Conservation (phyloP, 352 stramenopile genomes). For the Thalassiosira livingstoniorum region DNA sequence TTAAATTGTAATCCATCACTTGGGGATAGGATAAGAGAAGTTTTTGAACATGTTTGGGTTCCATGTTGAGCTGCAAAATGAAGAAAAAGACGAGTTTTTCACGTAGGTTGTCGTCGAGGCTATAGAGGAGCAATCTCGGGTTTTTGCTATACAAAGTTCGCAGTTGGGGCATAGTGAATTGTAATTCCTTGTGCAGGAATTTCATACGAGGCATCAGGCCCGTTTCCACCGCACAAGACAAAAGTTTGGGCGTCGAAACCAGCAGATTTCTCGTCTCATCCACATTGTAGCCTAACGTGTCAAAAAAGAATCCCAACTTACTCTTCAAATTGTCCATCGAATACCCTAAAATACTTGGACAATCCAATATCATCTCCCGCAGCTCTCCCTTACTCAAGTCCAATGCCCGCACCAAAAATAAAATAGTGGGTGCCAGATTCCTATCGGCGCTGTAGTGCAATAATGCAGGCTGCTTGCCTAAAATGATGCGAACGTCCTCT, state of each 20-base stretch:
- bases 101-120: slow-evolving; percentile 73
- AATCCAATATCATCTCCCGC: slow-evolving; percentile 60
- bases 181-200: slow-evolving; percentile 73
- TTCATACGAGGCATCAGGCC: slow-evolving; percentile 65
- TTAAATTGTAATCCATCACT: slow-evolving; percentile 80
- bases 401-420: slow-evolving; percentile 69
- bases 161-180: slow-evolving; percentile 65
- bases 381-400: slow-evolving; percentile 71
- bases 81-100: slow-evolving; percentile 82
- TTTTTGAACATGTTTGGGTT: slow-evolving; percentile 64
- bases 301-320: slow-evolving; percentile 76
- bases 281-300: slow-evolving; percentile 64
- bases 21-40: slow-evolving; percentile 72
- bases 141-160: slow-evolving; percentile 66
- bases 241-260: slow-evolving; percentile 66
- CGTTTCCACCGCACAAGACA: slow-evolving; percentile 58
- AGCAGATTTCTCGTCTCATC: slow-evolving; percentile 65
- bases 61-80: slow-evolving; percentile 74
- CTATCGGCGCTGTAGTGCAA: slow-evolving; percentile 69
- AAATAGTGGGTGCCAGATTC: slow-evolving; percentile 73
- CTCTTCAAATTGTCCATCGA: slow-evolving; percentile 66
- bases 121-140: slow-evolving; percentile 73
- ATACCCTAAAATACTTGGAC: slow-evolving; percentile 72
- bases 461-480: slow-evolving; percentile 64
- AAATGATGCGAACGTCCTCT: slow-evolving; percentile 68